Conservation (phyloP, 192 early-diverging fungal species). For the Helicostylum pulchrum region DNA sequence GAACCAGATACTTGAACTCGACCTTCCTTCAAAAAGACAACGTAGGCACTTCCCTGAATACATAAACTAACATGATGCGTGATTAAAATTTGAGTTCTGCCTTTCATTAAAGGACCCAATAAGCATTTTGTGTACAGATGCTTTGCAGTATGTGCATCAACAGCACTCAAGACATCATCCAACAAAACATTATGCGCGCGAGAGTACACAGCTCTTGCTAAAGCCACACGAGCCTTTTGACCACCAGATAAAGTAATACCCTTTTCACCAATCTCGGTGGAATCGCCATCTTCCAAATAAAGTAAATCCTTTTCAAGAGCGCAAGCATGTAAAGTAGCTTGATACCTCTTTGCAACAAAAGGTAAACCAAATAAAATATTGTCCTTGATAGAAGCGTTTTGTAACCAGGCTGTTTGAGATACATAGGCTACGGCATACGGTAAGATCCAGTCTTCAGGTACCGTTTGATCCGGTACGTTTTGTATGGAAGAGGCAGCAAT, state of each 20-base stretch:
- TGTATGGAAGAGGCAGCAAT: background rate
- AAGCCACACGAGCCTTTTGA: conserved; percentile 82
- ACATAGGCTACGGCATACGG: conserved; percentile 69
- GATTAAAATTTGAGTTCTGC: conserved; percentile 82
- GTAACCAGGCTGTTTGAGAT: conserved; percentile 64
- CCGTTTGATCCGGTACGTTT: background rate
- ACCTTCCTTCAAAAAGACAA: conserved; percentile 52
- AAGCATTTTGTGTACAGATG: conserved; percentile 78
- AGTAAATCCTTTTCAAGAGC: conserved; percentile 76
- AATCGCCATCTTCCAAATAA: conserved; percentile 77
- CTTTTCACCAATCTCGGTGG: conserved; percentile 79
- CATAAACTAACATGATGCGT: conserved; percentile 77
- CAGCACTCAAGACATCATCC: conserved; percentile 89
- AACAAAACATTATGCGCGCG: conserved; percentile 62
- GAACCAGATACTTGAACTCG: conserved; percentile 31
- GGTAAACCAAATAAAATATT: conserved; percentile 61
- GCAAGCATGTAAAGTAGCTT: conserved; percentile 53
- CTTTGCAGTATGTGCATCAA: conserved; percentile 79
- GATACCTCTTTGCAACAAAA: conserved; percentile 24
- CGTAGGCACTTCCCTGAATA: conserved; percentile 48
- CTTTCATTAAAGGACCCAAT: conserved; percentile 64
- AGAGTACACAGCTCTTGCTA: conserved; percentile 87
- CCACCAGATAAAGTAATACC: conserved; percentile 85
- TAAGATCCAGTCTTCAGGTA: conserved; percentile 29
- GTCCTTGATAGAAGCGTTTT: conserved; percentile 70